Base-by-base conservation (phyloP, 2,329 filamentous ascomycete species). In the Ploettnerulaceae sp. region DNA sequence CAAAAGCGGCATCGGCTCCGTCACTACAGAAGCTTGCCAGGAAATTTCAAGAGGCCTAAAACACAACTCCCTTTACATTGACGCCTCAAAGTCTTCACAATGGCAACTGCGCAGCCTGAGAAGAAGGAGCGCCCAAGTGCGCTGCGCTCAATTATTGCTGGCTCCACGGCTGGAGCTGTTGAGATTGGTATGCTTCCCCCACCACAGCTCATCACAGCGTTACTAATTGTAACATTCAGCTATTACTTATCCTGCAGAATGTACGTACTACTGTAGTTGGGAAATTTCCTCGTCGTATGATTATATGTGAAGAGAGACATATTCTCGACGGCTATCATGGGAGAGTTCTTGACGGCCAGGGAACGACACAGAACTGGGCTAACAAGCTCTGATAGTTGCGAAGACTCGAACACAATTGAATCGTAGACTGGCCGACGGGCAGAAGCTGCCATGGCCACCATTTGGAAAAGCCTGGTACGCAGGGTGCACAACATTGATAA, bases 381-480 rank as follows among this genome's bases (percentile, higher is more conserved):
- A 22, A 51, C 37, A 5, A 12, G 29, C 20, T 8, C 37, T 25
- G 15, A 22, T 46, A 64, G 59, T 97, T 71, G 91, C 91, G 61
- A 97, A 97, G 73, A 97, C 93, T 44, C 77, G 93, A 58, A 87
- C 87, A 46, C 93, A 97, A 69, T 82, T 98, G 62, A 98, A 98
- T 68, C 81, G 84, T 57, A 81, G 83, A 59, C 74, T 97, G 61
- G 75, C 86, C 38, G 82, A 85, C 45, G 84, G 83, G 36, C 75
- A 94, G 73, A 96, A 95, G 72, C 77, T 96, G 22, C 89, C 91
- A 43, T 96, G 89, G 86, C 93, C 93, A 33, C 87, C 88, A 8
- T 97, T 97, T 62, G 93, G 93, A 38, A 74, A 71, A 59, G 89
- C 95, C 67, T 98, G 93, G 93, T 98, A 98, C 67, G 91, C 93